A percentile compares a stretch with the other conserved stretches of the same genome.
Conservation (phyloP, 352 stramenopile species). For the Pseudoperonospora humuli region DNA sequence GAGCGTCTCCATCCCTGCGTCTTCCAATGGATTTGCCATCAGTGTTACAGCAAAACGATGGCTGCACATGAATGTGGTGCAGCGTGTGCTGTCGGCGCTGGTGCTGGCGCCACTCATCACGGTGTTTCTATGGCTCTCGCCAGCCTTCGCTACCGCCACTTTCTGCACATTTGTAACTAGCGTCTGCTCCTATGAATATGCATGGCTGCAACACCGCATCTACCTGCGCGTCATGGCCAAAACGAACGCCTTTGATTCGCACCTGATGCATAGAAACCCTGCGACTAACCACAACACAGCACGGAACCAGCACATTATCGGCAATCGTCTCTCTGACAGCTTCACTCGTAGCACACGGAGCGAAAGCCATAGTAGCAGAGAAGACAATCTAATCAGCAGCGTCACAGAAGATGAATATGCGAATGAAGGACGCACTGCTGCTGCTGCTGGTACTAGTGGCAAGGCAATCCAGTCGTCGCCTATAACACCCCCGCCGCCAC, state of each 20-base stretch:
- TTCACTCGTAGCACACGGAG: constrained; percentile 28
- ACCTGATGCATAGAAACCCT: constrained; percentile 1
- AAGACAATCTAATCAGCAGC: background rate
- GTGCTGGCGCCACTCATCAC: constrained; percentile 59
- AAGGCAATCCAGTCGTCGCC: constrained; percentile 20
- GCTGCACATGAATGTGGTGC: constrained; percentile 40
- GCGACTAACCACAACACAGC: constrained; percentile 1
- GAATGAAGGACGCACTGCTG: constrained; percentile 20
- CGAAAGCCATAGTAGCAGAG: constrained; percentile 18
- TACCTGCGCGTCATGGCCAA: constrained; percentile 39
- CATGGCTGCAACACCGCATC: constrained; percentile 63
- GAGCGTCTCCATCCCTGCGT: constrained; percentile 3
- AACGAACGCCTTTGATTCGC: constrained; percentile 19
- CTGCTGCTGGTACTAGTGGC: too few relatives aligned
- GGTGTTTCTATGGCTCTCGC: constrained; percentile 55
- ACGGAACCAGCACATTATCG: constrained; percentile 5
- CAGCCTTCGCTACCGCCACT: constrained; percentile 54
- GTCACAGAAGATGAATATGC: background rate
- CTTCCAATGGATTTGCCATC: background rate
- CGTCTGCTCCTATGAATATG: constrained; percentile 65
- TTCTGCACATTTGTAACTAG: constrained; percentile 54
- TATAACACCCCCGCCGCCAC: constrained; percentile 3
- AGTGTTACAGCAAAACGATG: constrained; percentile 1
- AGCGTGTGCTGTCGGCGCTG: constrained; percentile 50
- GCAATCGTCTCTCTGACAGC: constrained; percentile 15